phyloP scores from a whole-genome alignment of 2,329 filamentous ascomycete species.

The Dactylellina leptospora region DNA sequence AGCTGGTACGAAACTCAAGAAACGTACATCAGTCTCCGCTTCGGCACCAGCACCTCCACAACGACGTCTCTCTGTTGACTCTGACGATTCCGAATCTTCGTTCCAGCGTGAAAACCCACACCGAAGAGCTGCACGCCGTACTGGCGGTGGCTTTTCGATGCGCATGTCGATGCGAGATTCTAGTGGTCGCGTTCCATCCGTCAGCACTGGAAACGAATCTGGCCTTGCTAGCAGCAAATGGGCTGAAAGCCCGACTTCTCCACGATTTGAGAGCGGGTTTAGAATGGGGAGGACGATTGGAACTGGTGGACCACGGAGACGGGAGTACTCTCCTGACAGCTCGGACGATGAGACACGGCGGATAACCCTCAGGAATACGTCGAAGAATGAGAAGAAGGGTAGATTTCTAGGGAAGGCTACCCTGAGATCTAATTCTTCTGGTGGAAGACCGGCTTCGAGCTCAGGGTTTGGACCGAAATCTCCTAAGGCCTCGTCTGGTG shows the following conservation, averaged over 20 bases:
- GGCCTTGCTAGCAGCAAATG: constrained; percentile 24
- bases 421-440: constrained; percentile 12
- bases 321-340: constrained; percentile 49
- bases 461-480: no score
- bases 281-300: constrained; percentile 35
- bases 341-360: constrained; percentile 37
- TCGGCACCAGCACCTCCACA: constrained; percentile 5
- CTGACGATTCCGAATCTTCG: constrained; percentile 45
- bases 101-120: constrained; percentile 43
- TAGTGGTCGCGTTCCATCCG: constrained; percentile 22
- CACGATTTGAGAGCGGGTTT: constrained; percentile 46
- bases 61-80: constrained; percentile 25
- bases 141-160: constrained; percentile 28
- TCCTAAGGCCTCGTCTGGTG: constrained; percentile 9
- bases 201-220: constrained; percentile 5
- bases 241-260: constrained; percentile 4
- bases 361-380: constrained; percentile 3
- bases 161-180: constrained; percentile 45
- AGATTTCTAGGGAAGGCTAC: constrained; percentile 44
- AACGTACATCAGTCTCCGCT: constrained; percentile 13
- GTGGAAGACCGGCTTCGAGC: constrained; percentile 16
- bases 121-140: constrained; percentile 26
- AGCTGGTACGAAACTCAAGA: constrained; percentile 29
- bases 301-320: constrained; percentile 34
- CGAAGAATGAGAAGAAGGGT: constrained; percentile 38